phyloP scores from a whole-genome alignment of 2,329 filamentous ascomycete genomes.

The Zopfia rhizophila region DNA sequence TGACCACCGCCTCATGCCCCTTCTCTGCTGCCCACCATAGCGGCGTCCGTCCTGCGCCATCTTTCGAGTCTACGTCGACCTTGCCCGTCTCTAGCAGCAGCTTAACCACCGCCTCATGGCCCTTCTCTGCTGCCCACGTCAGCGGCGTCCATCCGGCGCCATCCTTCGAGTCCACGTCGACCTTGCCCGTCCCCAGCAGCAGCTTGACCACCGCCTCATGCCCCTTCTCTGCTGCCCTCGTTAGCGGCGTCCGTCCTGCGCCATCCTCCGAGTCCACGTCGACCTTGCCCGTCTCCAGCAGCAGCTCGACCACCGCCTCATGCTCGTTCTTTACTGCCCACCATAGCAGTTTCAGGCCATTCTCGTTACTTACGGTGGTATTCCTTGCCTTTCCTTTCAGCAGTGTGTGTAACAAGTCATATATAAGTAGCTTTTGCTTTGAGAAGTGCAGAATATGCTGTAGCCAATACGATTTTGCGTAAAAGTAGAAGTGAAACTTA shows the following conservation, averaged over 20 bases:
- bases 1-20: conserved; percentile 8
- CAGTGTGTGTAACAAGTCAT: too few species aligned
- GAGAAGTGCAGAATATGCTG: too few species aligned
- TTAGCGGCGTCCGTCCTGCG: conserved; percentile 1
- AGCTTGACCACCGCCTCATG: conserved; percentile 2
- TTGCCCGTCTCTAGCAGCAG: conserved; percentile 13
- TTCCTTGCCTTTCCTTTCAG: too few species aligned
- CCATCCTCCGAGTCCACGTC: conserved; percentile 1
- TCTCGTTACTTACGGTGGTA: too few species aligned
- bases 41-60: conserved; percentile 9
- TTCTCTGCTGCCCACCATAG: conserved; percentile 3
- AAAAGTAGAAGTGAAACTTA: too few species aligned
- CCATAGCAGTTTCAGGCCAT: too few species aligned
- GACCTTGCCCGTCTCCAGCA: conserved; percentile 5
- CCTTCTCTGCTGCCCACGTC: conserved; percentile 3
- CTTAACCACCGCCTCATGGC: conserved; percentile 5
- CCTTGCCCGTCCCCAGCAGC: conserved; percentile 10
- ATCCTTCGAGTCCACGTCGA: conserved; percentile 2
- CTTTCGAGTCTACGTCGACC: conserved; percentile 7
- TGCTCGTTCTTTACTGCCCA: too few species aligned
- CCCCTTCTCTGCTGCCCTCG: not conserved
- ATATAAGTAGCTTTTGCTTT: too few species aligned
- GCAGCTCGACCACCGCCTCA: too few species aligned
- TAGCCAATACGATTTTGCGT: too few species aligned
- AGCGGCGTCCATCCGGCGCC: not conserved